Conservation (phyloP, 148 eudicot genomes). For the Persicaria tinctoria region DNA sequence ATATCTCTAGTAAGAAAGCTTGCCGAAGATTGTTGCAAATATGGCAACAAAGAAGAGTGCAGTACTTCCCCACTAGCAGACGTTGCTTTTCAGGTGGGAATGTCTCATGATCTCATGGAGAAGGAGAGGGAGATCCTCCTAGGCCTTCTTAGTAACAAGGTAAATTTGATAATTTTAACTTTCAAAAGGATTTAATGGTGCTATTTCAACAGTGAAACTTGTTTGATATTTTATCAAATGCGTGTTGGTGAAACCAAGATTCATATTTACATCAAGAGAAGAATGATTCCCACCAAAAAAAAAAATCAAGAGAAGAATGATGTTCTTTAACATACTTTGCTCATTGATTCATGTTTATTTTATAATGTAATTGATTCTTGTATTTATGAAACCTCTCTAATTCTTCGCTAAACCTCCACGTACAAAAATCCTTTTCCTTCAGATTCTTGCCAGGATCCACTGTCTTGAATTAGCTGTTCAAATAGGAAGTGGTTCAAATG, state of each 20-base stretch:
- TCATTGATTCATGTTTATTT: neutral
- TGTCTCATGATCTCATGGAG: conserved; percentile 44
- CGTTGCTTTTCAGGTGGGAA: conserved; percentile 50
- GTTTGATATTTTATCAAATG: neutral
- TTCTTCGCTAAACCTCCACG: too few relatives aligned
- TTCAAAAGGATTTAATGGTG: neutral
- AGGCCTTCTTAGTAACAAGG: conserved; percentile 50
- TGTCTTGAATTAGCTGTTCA: too few relatives aligned
- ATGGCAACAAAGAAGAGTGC: conserved; percentile 46
- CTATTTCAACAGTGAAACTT: neutral
- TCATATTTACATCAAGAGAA: neutral
- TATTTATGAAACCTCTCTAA: neutral
- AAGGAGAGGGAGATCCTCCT: conserved; percentile 59
- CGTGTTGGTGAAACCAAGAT: neutral
- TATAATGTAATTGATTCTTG: neutral
- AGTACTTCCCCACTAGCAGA: conserved; percentile 44
- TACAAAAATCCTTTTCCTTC: too few relatives aligned
- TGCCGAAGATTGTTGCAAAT: conserved; percentile 73
- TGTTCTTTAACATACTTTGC: neutral
- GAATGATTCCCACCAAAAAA: too few relatives aligned
- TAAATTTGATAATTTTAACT: conserved; percentile 14
- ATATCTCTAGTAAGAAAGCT: conserved; percentile 46
- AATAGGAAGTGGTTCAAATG: too few relatives aligned
- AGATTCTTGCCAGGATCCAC: too few relatives aligned
- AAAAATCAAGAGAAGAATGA: neutral